Evolutionary conservation across 352 stramenopile species (phyloP), one percentile per base, ranked within the genome.

Genomic region (Phytophthora agathidicida): DNA sequence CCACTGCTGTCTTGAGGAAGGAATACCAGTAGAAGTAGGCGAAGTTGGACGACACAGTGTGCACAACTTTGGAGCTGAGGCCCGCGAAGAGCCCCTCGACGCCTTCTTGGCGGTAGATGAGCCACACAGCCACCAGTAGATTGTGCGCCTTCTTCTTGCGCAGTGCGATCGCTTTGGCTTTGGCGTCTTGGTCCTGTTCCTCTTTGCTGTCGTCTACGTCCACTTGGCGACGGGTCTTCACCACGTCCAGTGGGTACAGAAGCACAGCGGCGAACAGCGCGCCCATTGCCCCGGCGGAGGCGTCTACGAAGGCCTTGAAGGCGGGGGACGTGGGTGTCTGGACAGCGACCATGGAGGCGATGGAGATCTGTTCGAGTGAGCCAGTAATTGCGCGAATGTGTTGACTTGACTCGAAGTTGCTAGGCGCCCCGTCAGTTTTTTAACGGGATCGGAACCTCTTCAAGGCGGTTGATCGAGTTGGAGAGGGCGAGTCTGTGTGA

Each of bases 21-120:
- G 83, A 86, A 55, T 91, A 93, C 77, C 83, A 93, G 66, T 93
- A 93, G 50, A 93, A 93, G 66, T 91, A 93, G 39, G 76, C 82
- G 61, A 93, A 93, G 63, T 88, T 91, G 42, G 81, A 88, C 35
- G 80, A 64, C 26, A 90, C 71, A 28, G 83, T 93, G 68, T 91
- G 80, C 52, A 83, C 72, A 26, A 87, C 71, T 63, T 93, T 93
- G 44, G 83, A 90, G 60, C 77, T 83, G 8, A 91, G 67, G 0
- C 83, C 83, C 0, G 80, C 75, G 49, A 91, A 90, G 42, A 90
- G 66, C 1, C 83, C 83, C 17, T 80, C 65, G 20, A 86, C 30
- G 8, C 83, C 81, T 42, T 93, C 81, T 16, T 67, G 28, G n/a
- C 71, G 71, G 68, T 89, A 91, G 38, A 91, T 87, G 45, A 77